phyloP scores from a whole-genome alignment of 139 green algal genomes.

The Dunaliella primolecta region DNA sequence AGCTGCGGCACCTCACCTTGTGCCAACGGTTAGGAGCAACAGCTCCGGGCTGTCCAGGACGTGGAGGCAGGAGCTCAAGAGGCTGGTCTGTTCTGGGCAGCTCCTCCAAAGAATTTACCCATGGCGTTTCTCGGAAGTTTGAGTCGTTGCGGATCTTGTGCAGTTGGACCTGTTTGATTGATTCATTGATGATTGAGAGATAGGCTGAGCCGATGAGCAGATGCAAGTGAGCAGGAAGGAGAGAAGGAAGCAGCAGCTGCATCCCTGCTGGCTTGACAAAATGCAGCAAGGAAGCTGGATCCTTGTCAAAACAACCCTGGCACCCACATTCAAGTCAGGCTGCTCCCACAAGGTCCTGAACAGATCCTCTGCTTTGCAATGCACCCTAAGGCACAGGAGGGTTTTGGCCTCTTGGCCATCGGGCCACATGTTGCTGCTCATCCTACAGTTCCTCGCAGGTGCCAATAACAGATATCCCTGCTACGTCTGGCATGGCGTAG shows the following conservation, averaged over 20 bases:
- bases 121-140: slow-evolving; percentile 9
- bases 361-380: slow-evolving; percentile 25
- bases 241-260: no score
- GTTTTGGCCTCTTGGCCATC: slow-evolving; percentile 12
- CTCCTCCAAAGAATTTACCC: background rate
- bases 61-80: background rate
- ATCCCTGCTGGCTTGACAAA: no score
- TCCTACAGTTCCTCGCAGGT: background rate
- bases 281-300: no score
- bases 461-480: background rate
- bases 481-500: background rate
- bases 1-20: no score
- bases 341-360: slow-evolving; percentile 26
- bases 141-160: slow-evolving; percentile 29
- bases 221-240: no score
- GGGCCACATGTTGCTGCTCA: background rate
- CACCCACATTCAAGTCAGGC: slow-evolving; percentile 23
- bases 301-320: no score
- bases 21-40: slow-evolving; percentile 2
- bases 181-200: background rate
- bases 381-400: slow-evolving; percentile 6
- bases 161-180: slow-evolving; percentile 15
- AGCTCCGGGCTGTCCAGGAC: background rate
- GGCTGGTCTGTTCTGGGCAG: background rate
- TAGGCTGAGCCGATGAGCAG: no score